Percentiles rank a stretch among this genome's conserved stretches.
Conservation (phyloP, 2,329 filamentous ascomycete genomes). For the Pyrenochaeta sp. region DNA sequence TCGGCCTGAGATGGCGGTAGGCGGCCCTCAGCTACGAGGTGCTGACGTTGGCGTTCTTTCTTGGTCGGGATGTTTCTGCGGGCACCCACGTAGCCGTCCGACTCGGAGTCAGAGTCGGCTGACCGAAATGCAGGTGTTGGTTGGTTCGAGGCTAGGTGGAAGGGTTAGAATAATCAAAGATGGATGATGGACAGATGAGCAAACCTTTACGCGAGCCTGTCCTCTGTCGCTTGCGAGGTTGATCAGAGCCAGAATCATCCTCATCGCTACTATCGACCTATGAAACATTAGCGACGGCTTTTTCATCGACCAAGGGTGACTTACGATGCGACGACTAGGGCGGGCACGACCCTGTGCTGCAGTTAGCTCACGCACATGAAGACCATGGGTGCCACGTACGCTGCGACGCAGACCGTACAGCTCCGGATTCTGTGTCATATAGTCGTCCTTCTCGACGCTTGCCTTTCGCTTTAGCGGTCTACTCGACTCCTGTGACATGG, state of each 20-base stretch:
- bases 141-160: conserved; percentile 63
- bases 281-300: conserved; percentile 25
- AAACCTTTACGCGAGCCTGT: conserved; percentile 71
- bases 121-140: conserved; percentile 58
- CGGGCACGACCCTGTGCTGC: conserved; percentile 65
- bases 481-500: conserved; percentile 75
- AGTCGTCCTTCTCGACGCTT: conserved; percentile 77
- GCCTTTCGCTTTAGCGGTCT: conserved; percentile 72
- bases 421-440: conserved; percentile 90
- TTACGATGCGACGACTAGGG: conserved; percentile 68
- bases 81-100: conserved; percentile 78
- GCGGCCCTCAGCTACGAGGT: conserved; percentile 68
- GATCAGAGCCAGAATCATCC: conserved; percentile 71
- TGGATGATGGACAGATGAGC: conserved; percentile 35
- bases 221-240: conserved; percentile 70
- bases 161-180: conserved; percentile 53
- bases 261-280: conserved; percentile 70
- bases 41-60: conserved; percentile 76
- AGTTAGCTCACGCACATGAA: conserved; percentile 43
- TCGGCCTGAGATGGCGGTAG: conserved; percentile 74
- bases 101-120: conserved; percentile 69
- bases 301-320: conserved; percentile 34
- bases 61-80: conserved; percentile 73
- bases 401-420: conserved; percentile 94
- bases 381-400: conserved; percentile 63